A percentile compares a stretch with the other conserved stretches of the same genome.
phyloP scores from a whole-genome alignment of 2,329 filamentous ascomycete species.

The Teratosphaeria zuluensis region DNA sequence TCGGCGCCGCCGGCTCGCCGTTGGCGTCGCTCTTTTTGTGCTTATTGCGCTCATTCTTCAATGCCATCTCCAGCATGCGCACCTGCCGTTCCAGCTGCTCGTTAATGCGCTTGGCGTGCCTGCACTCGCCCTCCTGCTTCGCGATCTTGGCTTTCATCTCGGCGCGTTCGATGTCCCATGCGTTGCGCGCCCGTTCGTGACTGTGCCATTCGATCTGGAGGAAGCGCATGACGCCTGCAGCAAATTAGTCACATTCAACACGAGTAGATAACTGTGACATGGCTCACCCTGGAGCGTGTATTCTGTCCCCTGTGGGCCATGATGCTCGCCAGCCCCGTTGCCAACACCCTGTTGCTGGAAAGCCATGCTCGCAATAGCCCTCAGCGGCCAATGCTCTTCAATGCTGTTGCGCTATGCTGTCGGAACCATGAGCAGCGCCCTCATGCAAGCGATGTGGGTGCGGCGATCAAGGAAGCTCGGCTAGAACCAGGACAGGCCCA shows the following conservation, averaged over 20 bases:
- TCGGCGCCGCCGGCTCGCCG: constrained; percentile 7
- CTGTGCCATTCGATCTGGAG: constrained; percentile 98
- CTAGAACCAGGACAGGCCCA: not conserved
- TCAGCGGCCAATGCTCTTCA: not conserved
- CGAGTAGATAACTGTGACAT: no score
- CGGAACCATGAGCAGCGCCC: not conserved
- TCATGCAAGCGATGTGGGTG: not conserved
- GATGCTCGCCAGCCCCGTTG: constrained; percentile 39
- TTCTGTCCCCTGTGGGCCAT: constrained; percentile 52
- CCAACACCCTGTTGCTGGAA: constrained; percentile 58
- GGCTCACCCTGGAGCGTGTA: constrained; percentile 60
- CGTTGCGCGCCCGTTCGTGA: constrained; percentile 93
- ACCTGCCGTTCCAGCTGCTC: constrained; percentile 87
- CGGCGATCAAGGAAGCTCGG: not conserved
- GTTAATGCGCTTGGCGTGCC: constrained; percentile 78
- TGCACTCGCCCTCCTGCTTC: constrained; percentile 78
- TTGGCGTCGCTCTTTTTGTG: constrained; percentile 27
- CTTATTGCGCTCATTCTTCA: constrained; percentile 72
- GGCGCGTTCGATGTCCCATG: constrained; percentile 97
- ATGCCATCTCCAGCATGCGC: constrained; percentile 74
- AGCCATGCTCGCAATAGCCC: constrained; percentile 43
- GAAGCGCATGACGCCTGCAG: constrained; percentile 90
- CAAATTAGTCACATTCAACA: not conserved
- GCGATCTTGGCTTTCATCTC: constrained; percentile 99
- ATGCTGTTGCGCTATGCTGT: not conserved